Conservation (phyloP, 441 rosid genomes). For the Geranium incanum region DNA sequence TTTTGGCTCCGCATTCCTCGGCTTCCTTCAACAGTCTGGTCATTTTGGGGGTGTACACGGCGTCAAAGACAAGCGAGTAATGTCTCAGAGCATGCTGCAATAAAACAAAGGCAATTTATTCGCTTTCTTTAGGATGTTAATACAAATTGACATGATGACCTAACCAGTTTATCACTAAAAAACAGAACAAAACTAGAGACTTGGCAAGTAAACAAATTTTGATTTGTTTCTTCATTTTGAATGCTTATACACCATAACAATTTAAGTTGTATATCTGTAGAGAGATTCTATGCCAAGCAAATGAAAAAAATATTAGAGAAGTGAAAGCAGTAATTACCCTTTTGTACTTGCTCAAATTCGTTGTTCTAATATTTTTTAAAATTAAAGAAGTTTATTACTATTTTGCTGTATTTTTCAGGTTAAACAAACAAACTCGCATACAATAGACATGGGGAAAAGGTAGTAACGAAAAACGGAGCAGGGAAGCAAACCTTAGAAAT, state of each 20-base stretch:
- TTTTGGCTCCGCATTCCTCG: slow-evolving; percentile 58
- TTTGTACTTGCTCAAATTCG: neutral
- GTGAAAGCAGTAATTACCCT: neutral
- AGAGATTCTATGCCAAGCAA: neutral
- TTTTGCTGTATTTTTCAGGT: neutral
- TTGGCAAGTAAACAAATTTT: neutral
- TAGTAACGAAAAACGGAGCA: neutral
- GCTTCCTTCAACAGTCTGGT: slow-evolving; percentile 81
- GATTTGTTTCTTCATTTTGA: neutral
- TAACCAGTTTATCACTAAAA: too few relatives aligned
- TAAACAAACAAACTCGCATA: neutral
- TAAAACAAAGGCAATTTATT: neutral
- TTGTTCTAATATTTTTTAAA: neutral
- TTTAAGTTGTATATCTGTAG: neutral
- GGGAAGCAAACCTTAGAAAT: slow-evolving; percentile 40
- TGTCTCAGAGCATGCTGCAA: slow-evolving; percentile 57
- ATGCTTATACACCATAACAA: neutral
- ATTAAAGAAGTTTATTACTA: neutral
- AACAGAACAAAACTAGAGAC: too few relatives aligned
- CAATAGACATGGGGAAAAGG: neutral
- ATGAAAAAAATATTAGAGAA: neutral
- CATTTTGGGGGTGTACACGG: slow-evolving; percentile 74
- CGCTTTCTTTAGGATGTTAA: neutral
- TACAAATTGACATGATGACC: too few relatives aligned
- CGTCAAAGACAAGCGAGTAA: slow-evolving; percentile 76